Base-by-base conservation (phyloP, 75 land plant genomes). In the Sequoia sempervirens region DNA sequence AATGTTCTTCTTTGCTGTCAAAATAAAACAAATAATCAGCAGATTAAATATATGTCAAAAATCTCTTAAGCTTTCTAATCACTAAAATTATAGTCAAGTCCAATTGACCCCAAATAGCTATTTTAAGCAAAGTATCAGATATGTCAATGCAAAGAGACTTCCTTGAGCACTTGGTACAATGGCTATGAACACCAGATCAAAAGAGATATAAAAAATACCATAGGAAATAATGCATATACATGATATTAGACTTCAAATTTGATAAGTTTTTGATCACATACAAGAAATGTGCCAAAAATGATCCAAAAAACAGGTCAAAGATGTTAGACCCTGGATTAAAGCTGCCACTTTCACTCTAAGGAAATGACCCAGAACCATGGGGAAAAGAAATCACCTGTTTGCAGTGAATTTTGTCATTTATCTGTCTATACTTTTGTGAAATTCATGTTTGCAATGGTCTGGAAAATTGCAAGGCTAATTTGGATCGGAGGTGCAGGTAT, bases 1-100 rank as follows among this genome's bases (percentile, higher is more conserved):
- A 94, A 94, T 43, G 91, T 90, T 73, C 96, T 89, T 73, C 79
- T 82, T 81, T 94, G 96, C 91, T 90, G 91, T 53, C 32, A 87
- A 72, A 81, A 34, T 36, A 79, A 28, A 80, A 56, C 2, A 50
- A 78, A 64, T 36, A 53, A 41, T 47, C 52, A 78, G 28, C 34
- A 7, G 20, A 15, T 32, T 47, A 64, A 56, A n/a, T 80, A n/a
- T 61, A 61, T 38, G 79, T 30, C 32, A 50, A 26, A 79, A 13
- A n/a, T 37, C 36, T 20, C 26, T 9, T 69, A 75, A 40, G 23
- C 68, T 64, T 64, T 83, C 20, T 78, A 78, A 38, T 26, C 46
- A 38, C 1, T 78, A 17, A 15, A 78, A 40, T 8, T 40, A 38
- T 40, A 41, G 2, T 7, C 43, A 78, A 78, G 28, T 12, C n/a